Percentiles rank a stretch among this genome's conserved stretches.
These are phyloP conservation scores for Thelonectria discophora DNA, from an alignment of 2,329 filamentous ascomycete species.

Conservation along the genomic window DNA sequence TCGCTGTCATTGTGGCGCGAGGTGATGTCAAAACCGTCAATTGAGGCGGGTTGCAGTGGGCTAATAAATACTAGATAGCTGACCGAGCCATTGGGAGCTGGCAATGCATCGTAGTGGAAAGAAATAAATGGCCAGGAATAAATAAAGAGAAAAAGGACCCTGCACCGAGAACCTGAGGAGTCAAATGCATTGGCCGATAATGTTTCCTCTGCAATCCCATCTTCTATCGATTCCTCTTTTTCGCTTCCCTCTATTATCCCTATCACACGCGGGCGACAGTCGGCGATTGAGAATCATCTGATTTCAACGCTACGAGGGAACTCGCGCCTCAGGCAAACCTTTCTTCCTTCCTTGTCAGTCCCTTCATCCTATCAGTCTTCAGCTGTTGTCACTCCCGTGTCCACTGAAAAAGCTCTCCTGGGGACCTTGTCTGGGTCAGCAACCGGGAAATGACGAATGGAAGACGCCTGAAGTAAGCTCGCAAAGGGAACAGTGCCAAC, in stretches of 20 bases:
- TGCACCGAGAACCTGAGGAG: not conserved
- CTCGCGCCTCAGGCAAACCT: constrained; percentile 18
- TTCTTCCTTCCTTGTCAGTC: constrained; percentile 1
- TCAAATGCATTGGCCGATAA: not conserved
- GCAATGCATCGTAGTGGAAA: not conserved
- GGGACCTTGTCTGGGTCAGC: constrained; percentile 17
- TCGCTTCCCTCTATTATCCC: not conserved
- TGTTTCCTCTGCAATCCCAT: not conserved
- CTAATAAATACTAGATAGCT: constrained; percentile 18
- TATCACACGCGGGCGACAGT: not conserved
- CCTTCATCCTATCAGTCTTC: constrained; percentile 16
- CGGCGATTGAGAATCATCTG: constrained; percentile 17
- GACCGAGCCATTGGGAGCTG: constrained; percentile 27
- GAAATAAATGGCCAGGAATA: not conserved
- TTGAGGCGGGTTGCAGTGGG: constrained; percentile 20
- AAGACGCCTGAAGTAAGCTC: constrained; percentile 39
- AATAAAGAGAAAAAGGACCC: not conserved
- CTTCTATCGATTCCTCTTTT: too few relatives aligned
- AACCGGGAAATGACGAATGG: constrained; percentile 36
- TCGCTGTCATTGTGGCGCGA: constrained; percentile 28
- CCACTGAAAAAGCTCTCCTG: not conserved
- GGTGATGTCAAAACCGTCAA: constrained; percentile 27
- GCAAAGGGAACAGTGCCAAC: constrained; percentile 29
- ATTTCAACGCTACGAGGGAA: not conserved
- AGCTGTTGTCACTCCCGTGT: constrained; percentile 14